Conservation (phyloP, 768 basidiomycete genomes). For the Amylocystis lapponica region DNA sequence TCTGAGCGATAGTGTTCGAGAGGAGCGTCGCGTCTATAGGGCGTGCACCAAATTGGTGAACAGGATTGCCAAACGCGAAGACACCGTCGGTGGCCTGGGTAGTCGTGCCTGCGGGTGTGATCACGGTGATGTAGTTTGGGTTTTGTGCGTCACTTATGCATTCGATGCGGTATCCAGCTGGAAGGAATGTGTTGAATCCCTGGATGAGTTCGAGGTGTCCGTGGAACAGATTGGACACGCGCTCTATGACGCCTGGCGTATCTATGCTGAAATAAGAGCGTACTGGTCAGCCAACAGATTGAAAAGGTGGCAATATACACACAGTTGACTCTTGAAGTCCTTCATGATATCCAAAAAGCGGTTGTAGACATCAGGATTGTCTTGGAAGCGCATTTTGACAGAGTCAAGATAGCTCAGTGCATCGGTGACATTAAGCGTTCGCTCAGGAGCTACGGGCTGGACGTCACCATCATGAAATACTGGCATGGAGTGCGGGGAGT, state of each 20-base stretch:
- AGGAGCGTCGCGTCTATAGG: too few species aligned
- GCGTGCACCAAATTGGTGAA: too few species aligned
- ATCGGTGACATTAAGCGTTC: slow-evolving; percentile 57
- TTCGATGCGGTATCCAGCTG: slow-evolving; percentile 91
- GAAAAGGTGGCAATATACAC: too few species aligned
- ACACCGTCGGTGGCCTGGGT: slow-evolving; percentile 22
- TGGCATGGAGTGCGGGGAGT: too few species aligned
- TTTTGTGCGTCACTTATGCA: slow-evolving; percentile 62
- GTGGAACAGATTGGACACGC: slow-evolving; percentile 89
- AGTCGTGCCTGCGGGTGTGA: slow-evolving; percentile 63
- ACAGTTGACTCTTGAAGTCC: slow-evolving; percentile 66
- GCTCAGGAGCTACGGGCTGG: slow-evolving; percentile 17
- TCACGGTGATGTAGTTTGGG: slow-evolving; percentile 66
- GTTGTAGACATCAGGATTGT: slow-evolving; percentile 60
- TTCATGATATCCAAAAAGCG: slow-evolving; percentile 67
- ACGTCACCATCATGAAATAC: too few species aligned
- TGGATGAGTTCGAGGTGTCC: slow-evolving; percentile 90
- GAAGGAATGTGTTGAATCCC: slow-evolving; percentile 98
- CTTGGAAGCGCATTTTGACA: slow-evolving; percentile 55
- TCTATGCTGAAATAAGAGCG: slow-evolving; percentile 79
- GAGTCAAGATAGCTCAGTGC: slow-evolving; percentile 59
- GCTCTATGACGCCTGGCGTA: slow-evolving; percentile 94
- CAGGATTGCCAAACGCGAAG: slow-evolving; percentile 8
- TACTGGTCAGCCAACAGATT: not conserved
- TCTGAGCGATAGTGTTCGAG: too few species aligned